Evolutionary conservation across 768 basidiomycete genomes (phyloP).

Genomic region (Lepiota venenata): DNA sequence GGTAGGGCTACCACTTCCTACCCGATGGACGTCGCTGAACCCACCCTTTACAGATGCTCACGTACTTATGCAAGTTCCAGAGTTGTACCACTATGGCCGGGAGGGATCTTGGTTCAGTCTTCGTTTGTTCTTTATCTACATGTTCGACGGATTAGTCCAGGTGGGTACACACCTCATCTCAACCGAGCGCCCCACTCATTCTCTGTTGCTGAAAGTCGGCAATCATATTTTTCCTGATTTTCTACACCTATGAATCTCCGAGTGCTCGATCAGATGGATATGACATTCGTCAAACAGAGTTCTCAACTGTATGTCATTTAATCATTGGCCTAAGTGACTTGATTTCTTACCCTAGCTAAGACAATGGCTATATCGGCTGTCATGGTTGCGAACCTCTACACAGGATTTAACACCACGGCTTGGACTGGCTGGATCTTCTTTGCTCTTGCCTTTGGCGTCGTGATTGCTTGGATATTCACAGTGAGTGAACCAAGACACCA

Average conservation of each 20-base stretch:
- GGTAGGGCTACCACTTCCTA: constrained; percentile 39
- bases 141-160: constrained; percentile 82
- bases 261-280: constrained; percentile 81
- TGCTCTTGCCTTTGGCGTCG: constrained; percentile 73
- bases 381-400: constrained; percentile 75
- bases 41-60: constrained; percentile 54
- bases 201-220: constrained; percentile 55
- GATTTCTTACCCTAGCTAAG: constrained; percentile 28
- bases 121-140: constrained; percentile 66
- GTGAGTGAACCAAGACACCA: constrained; percentile 35
- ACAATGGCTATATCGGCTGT: constrained; percentile 83
- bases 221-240: constrained; percentile 82
- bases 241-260: constrained; percentile 71
- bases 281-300: constrained; percentile 70
- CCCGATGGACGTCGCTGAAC: neutral
- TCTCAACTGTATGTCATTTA: constrained; percentile 64
- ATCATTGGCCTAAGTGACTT: neutral
- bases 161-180: constrained; percentile 34
- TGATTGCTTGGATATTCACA: constrained; percentile 76
- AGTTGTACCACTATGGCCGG: constrained; percentile 84
- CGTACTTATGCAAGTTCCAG: constrained; percentile 85
- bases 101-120: constrained; percentile 78
- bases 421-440: constrained; percentile 94
- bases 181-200: neutral
- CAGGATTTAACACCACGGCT: constrained; percentile 79